Evolutionary conservation across 352 stramenopile genomes (phyloP), one percentile per base, ranked within the genome.

Genomic region (Globisporangium takayamanum): DNA sequence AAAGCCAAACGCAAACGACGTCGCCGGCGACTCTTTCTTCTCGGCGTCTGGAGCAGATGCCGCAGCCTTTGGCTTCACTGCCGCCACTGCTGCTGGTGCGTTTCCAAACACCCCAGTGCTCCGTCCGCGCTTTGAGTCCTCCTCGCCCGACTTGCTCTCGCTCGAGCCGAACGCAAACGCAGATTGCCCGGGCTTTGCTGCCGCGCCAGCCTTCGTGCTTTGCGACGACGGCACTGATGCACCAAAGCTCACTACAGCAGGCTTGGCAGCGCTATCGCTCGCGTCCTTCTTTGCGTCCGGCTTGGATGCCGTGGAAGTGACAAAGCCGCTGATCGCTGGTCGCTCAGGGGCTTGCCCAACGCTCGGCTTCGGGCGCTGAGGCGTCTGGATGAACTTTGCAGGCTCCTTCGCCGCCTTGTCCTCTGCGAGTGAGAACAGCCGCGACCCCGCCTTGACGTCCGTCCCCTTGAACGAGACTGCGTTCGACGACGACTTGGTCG

Each of bases 381-480:
- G 72, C 2, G 70, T 77, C 36, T 73, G 53, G 3, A 83, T 76
- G 53, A 87, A 72, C 20, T 76, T 82, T 37, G 76, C 63, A 36
- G 69, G 69, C 33, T 84, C 63, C 56, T 88, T 87, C 10, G 71
- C 61, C 10, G 64, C 53, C 67, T 86, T 86, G n/a, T 80, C 72
- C 66, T 87, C 77, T 18, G 76, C 67, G 26, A 87, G 65, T 18
- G 75, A 64, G 25, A 85, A 86, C 16, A 89, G 50, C 20, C 79
- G 84, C 7, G 80, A 84, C 10, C 74, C 76, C 37, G 72, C 74
- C 52, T 87, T 87, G 28, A 80, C 60, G 11, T 76, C 60, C 5
- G 73, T 78, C 15, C 70, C 66, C 54, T 87, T 85, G 60, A 87
- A 87, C 22, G 76, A 84, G 14, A 88, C 69, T 15, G 77, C 71